Evolutionary conservation across 192 early-diverging fungal species (phyloP).

Genomic region (Umbelopsis ramanniana): DNA sequence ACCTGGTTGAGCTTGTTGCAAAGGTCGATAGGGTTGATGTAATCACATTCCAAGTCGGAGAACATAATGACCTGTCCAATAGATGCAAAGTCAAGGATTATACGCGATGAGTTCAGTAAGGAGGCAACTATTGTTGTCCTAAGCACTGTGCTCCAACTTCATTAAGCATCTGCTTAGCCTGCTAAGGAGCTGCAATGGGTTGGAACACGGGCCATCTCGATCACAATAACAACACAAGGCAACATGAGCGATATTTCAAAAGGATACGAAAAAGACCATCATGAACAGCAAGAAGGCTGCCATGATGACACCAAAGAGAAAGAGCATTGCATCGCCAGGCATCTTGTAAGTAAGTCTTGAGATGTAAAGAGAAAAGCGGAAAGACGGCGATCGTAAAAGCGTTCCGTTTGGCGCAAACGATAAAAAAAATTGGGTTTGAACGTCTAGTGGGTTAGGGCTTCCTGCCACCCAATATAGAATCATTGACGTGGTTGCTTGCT

Average conservation of each 20-base stretch:
- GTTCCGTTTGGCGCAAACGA: not conserved
- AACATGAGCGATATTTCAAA: constrained; percentile 15
- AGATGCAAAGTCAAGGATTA: constrained; percentile 24
- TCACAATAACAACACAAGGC: not conserved
- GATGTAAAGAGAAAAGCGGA: constrained; percentile 1
- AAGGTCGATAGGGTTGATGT: constrained; percentile 99
- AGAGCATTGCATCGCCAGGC: constrained; percentile 72
- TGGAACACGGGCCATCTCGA: not conserved
- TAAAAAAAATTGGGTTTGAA: constrained; percentile 11
- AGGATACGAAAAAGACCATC: constrained; percentile 93
- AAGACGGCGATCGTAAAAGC: constrained; percentile 8
- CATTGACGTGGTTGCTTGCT: not conserved
- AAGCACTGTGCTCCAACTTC: not conserved
- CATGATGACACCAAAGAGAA: constrained; percentile 92
- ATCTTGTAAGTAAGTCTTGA: constrained; percentile 34
- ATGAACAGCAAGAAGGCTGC: constrained; percentile 91
- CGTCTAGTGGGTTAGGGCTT: constrained; percentile 5
- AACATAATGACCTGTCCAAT: constrained; percentile 55
- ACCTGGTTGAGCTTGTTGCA: constrained; percentile 96
- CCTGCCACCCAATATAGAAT: not conserved
- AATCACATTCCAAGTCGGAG: constrained; percentile 88
- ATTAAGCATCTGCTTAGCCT: not conserved
- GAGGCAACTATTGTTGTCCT: not conserved
- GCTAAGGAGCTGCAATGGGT: not conserved
- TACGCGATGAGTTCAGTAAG: not conserved